These are phyloP conservation scores for Multifurca ochricompacta DNA, from an alignment of 768 basidiomycete genomes.

Conservation along the genomic window DNA sequence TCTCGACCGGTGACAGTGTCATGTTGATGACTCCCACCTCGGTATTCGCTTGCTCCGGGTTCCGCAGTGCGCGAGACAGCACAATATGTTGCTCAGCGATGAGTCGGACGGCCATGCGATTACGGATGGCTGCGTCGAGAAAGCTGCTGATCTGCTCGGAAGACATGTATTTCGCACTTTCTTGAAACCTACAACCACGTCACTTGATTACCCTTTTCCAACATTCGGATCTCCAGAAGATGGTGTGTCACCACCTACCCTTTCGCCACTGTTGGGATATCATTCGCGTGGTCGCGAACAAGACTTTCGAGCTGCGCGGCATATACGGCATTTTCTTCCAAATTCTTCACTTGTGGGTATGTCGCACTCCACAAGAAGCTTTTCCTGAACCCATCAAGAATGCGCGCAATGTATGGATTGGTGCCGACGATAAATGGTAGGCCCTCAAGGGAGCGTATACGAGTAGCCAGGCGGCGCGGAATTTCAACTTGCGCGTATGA, in stretches of 20 bases:
- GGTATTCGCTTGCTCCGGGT: conserved; percentile 31
- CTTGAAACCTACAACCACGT: conserved; percentile 59
- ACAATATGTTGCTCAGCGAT: conserved; percentile 91
- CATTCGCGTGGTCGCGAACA: conserved; percentile 74
- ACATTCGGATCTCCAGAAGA: neutral
- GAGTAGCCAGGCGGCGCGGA: conserved; percentile 65
- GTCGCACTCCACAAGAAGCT: conserved; percentile 65
- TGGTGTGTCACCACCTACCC: conserved; percentile 42
- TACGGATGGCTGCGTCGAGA: conserved; percentile 76
- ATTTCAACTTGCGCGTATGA: conserved; percentile 68
- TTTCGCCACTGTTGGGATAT: conserved; percentile 87
- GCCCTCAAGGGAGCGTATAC: conserved; percentile 64
- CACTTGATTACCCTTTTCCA: neutral
- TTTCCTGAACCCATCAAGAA: conserved; percentile 56
- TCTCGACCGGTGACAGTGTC: conserved; percentile 58
- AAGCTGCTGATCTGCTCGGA: conserved; percentile 72
- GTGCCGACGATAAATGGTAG: conserved; percentile 86
- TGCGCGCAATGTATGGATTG: conserved; percentile 76
- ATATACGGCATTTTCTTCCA: conserved; percentile 65
- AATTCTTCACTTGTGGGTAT: conserved; percentile 53
- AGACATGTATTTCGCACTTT: conserved; percentile 77
- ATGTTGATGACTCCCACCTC: conserved; percentile 70
- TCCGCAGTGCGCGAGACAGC: conserved; percentile 58
- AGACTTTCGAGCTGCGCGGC: conserved; percentile 59
- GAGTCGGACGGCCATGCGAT: conserved; percentile 78